Base-by-base conservation (phyloP, 495 filamentous ascomycete genomes). In the Hapsidospora chrysogenum region DNA sequence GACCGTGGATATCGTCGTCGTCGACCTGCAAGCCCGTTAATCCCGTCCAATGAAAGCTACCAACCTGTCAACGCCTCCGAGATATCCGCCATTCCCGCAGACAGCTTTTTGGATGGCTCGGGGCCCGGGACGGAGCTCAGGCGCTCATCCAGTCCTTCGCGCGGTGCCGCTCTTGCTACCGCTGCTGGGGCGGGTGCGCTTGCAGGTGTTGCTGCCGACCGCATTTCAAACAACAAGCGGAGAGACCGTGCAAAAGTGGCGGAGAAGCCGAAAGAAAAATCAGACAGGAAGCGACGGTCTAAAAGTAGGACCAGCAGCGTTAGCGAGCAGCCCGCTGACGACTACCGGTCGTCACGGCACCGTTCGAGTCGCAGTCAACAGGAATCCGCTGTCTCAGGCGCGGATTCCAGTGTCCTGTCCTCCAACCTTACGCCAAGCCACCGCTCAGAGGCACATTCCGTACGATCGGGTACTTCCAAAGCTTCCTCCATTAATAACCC, bases 401-500 rank as follows among this genome's bases (percentile, higher is more conserved):
- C 70, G 0, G 85, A 87, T 36, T 85, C 84, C 4, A 85, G 80
- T 46, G 47, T 79, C 21, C 53, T 86, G 17, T 80, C 74, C 29
- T 85, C 81, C 4, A 72, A 74, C 17, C 48, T 82, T n/a, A 75
- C 78, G 29, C 62, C 74, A 9, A 76, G 69, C 46, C 72, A 76
- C 38, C 70, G 69, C 26, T 84, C 80, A 10, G 80, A 85, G 47
- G 68, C 78, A 38, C 72, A 82, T 46, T 86, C 85, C 4, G 62
- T 81, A 35, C 70, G 71, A 22, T 86, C 83, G 3, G 72, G 74
- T 19, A 73, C 75, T 11, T 89, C 84, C 17, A 82, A 75, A 36
- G 54, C 57, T 14, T 83, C 85, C 5, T 89, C 83, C 0, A 78
- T 93, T 55, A 95, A 92, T 56, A 95, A 97, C 49, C 87, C 87